Evolutionary conservation across 2,329 filamentous ascomycete species (phyloP), one percentile per base, ranked within the genome.

Genomic region (Neonectria ditissima): DNA sequence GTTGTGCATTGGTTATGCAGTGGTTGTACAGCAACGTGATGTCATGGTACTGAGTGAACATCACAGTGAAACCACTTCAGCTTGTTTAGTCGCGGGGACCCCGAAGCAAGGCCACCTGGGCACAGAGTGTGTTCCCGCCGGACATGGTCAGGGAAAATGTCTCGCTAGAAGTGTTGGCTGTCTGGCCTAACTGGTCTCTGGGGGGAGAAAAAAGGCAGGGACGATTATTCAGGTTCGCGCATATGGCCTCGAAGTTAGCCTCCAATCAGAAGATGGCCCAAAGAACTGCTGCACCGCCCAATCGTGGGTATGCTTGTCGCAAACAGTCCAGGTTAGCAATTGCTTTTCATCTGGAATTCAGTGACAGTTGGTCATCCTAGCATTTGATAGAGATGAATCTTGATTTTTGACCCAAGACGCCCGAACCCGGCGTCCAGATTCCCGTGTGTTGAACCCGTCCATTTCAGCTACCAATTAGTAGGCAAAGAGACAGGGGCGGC

Each of bases 111-210:
- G 44, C 41, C 44, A 44, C 14, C 16, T 24, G 43, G 53, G 41
- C 20, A 22, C 18, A 59, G 13, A 22, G 20, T 47, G 18, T 30
- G 48, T 13, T 20, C 56, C 26, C 53, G 41, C 53, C 28, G n/a
- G n/a, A n/a, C n/a, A 26, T 55, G 48, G 48, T 47, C 20, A 53
- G 50, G 34, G 32, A 56, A 14, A 6, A 66, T 53, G 50, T 54
- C 56, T 59, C 43, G 58, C n/a, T 54, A 10, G 18, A 61, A 28
- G 37, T 8, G n/a, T 28, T 43, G 14, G 37, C 10, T 20, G 16
- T 34, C n/a, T 50, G 10, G 28, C 18, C 14, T 50, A 10, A 14
- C 14, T 44, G 14, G 44, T 20, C 41, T 45, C 24, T 47, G 50
- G 59, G 14, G 56, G 47, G 37, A 51, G 32, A 37, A 22, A 52